Percentiles rank a stretch among this genome's conserved stretches.
These are phyloP conservation scores for Lignosus rhinocerotis DNA, from an alignment of 1,284 basidiomycete genomes.

Conservation along the genomic window DNA sequence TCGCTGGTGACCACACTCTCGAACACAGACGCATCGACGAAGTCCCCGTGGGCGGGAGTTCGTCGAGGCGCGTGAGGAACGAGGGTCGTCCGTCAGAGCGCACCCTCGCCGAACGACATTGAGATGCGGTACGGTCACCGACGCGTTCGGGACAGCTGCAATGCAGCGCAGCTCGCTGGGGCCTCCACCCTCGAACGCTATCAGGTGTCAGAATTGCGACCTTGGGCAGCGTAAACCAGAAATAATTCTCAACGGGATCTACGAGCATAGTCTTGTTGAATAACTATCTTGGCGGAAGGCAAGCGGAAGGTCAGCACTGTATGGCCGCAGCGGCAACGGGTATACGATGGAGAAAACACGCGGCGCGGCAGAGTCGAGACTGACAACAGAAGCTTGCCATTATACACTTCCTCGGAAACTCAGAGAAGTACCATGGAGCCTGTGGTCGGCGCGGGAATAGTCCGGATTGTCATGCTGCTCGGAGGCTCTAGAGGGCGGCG, in stretches of 20 bases:
- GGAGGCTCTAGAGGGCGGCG: neutral
- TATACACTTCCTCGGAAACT: constrained; percentile 10
- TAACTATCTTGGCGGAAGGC: neutral
- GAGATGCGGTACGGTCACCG: constrained; percentile 13
- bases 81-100: constrained; percentile 5
- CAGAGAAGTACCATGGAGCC: constrained; percentile 2
- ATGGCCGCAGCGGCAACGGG: constrained; percentile 11
- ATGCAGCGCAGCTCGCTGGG: neutral
- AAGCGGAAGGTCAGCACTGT: neutral
- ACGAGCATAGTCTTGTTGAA: neutral
- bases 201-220: neutral
- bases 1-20: constrained; percentile 3
- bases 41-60: constrained; percentile 5
- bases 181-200: constrained; percentile 16
- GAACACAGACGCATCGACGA: constrained; percentile 9
- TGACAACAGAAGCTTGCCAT: constrained; percentile 6
- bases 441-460: constrained; percentile 8
- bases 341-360: constrained; percentile 17
- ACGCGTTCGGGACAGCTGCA: neutral
- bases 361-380: constrained; percentile 1
- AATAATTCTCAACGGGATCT: neutral
- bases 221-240: neutral
- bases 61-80: constrained; percentile 11
- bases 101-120: constrained; percentile 5
- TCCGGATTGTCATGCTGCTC: constrained; percentile 1